A percentile compares a stretch with the other conserved stretches of the same genome.
phyloP scores from a whole-genome alignment of 1,139 yeast species.

The Saccharomycopsis phalli region DNA sequence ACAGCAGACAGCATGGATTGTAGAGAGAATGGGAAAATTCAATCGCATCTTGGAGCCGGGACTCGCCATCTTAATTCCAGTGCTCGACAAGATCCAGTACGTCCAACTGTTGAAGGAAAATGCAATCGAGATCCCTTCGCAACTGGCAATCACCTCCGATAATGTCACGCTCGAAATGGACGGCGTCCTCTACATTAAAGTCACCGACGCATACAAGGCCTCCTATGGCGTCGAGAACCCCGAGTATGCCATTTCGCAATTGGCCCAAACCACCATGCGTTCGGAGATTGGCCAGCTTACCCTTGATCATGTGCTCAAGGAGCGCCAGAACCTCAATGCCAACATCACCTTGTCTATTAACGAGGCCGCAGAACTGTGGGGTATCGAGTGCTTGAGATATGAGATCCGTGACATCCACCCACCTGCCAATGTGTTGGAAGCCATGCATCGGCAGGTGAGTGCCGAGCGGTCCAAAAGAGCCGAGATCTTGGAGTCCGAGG shows the following conservation, averaged over 20 bases:
- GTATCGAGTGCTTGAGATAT: slow-evolving; percentile 73
- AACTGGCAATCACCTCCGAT: slow-evolving; percentile 79
- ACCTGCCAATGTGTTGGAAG: slow-evolving; percentile 77
- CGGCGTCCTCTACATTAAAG: slow-evolving; percentile 72
- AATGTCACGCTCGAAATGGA: slow-evolving; percentile 80
- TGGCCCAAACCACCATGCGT: slow-evolving; percentile 88
- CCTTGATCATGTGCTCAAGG: slow-evolving; percentile 68
- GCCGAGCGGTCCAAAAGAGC: slow-evolving; percentile 85
- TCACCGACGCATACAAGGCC: slow-evolving; percentile 76
- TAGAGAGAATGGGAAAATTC: slow-evolving; percentile 86
- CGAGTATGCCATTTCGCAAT: slow-evolving; percentile 74
- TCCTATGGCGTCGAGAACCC: slow-evolving; percentile 86
- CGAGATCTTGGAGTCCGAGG: slow-evolving; percentile 79
- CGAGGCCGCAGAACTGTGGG: slow-evolving; percentile 84
- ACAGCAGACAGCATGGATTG: slow-evolving; percentile 87
- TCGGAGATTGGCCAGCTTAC: slow-evolving; percentile 80
- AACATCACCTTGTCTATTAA: slow-evolving; percentile 74
- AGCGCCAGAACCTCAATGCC: slow-evolving; percentile 60
- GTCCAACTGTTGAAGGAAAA: slow-evolving; percentile 77
- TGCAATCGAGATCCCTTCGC: slow-evolving; percentile 78
- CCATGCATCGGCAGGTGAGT: slow-evolving; percentile 84
- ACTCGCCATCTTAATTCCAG: slow-evolving; percentile 60
- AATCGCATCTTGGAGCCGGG: slow-evolving; percentile 67
- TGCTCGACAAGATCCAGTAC: slow-evolving; percentile 67
- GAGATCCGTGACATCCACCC: slow-evolving; percentile 88